phyloP scores from a whole-genome alignment of 73 alveolate species.

The Paramecium bursaria region DNA sequence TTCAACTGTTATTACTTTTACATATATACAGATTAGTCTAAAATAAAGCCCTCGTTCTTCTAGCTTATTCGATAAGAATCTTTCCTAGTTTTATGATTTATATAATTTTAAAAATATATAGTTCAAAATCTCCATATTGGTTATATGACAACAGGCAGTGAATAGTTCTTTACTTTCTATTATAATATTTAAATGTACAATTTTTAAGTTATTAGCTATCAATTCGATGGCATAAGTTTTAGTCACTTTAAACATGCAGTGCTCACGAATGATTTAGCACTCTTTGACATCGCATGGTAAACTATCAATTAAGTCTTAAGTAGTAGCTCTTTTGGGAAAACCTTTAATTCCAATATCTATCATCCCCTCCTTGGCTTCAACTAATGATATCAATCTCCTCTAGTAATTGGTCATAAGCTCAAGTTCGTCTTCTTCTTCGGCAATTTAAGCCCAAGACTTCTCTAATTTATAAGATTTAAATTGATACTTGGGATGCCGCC shows the following conservation, averaged over 20 bases:
- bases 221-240: neutral
- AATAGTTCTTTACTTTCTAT: too few relatives aligned
- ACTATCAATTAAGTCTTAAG: neutral
- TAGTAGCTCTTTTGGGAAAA: neutral
- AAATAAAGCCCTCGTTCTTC: neutral
- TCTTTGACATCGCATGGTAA: too few relatives aligned
- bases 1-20: neutral
- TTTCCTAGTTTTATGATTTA: neutral
- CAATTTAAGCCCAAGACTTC: neutral
- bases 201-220: neutral
- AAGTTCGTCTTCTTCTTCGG: neutral
- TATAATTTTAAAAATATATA: neutral
- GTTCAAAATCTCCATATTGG: too few relatives aligned
- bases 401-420: neutral
- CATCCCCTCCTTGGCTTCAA: neutral
- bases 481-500: neutral
- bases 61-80: neutral
- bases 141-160: neutral
- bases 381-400: neutral
- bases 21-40: conserved; percentile 31
- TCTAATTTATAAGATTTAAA: neutral
- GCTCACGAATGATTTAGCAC: neutral
- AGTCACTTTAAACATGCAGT: neutral
- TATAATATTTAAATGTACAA: too few relatives aligned
- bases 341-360: neutral